Base-by-base conservation (phyloP, 257 asterid species). In the Jacaranda copaia region DNA sequence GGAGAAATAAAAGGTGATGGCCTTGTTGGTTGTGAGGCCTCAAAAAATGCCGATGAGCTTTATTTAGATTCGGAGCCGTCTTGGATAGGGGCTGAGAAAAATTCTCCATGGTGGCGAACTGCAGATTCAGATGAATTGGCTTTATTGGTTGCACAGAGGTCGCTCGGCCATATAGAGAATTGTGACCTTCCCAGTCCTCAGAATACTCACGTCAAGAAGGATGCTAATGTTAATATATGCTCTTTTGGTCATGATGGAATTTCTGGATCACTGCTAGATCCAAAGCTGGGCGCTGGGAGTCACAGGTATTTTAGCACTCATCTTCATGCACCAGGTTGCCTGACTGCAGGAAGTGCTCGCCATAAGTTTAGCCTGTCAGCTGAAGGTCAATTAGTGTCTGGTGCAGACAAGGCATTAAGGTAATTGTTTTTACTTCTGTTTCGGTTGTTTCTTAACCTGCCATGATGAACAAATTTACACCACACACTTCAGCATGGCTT, bases 171-270 rank as follows among this genome's bases (percentile, higher is more conserved):
- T 80, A 67, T 94, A 16, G 94, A 91, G 84, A 94, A 89, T 64
- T 89, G 97, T 83, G 98, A 94, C 86, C 96, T 92, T 86, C 98
- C 97, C 66, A 81, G 72, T 73, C 96, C 97, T 81, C 94, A 79
- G 83, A 83, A 68, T 25, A 58, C 83, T 39, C 62, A 35, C 74
- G 76, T 74, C 59, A 82, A 88, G 84, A 86, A 84, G 80, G 89
- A 87, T 46, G 51, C 55, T 25, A 42, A 80, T 82, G 78, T 72
- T 43, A 66, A 85, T 75, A 25, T 66, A 20, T 59, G 60, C 75
- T 13, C 77, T 75, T 75, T 76, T 55, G 79, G 84, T 63, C 77
- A 9, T 51, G 70, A 77, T 40, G 81, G 83, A 67, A 52, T 53
- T 75, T 66, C 55, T 42, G 0, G 74, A 59, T 66, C 85, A 7